Evolutionary conservation across 768 basidiomycete species (phyloP).

Genomic region (Suillus spraguei): DNA sequence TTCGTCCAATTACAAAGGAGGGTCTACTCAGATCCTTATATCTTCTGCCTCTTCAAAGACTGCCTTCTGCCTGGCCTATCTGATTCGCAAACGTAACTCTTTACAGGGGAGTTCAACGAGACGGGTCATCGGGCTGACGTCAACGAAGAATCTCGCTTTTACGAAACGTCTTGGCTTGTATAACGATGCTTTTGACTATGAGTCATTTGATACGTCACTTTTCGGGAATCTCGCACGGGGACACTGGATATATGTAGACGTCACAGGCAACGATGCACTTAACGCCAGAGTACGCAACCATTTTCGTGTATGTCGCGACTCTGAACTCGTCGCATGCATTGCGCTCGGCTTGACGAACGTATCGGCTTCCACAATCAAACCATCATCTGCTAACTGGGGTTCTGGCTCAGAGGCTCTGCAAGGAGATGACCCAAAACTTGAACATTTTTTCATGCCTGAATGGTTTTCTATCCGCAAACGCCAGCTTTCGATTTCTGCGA

Average conservation of each 20-base stretch:
- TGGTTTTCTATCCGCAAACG: conserved; percentile 61
- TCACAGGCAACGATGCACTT: conserved; percentile 57
- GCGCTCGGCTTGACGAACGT: conserved; percentile 60
- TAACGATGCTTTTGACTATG: conserved; percentile 58
- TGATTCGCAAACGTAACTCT: conserved; percentile 48
- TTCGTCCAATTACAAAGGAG: conserved; percentile 50
- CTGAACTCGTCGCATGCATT: conserved; percentile 42
- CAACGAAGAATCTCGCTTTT: conserved; percentile 54
- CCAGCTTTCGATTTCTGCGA: conserved; percentile 48
- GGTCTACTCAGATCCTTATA: conserved; percentile 51
- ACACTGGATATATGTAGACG: conserved; percentile 63
- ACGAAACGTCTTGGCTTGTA: conserved; percentile 58
- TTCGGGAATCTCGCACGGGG: conserved; percentile 33
- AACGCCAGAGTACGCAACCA: conserved; percentile 47
- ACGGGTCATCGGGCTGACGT: conserved; percentile 62
- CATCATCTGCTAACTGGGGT: conserved; percentile 38
- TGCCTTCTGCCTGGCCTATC: conserved; percentile 68
- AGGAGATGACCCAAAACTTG: conserved; percentile 28
- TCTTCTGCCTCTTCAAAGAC: conserved; percentile 77
- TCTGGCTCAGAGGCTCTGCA: not conserved
- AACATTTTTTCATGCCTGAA: conserved; percentile 70
- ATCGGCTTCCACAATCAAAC: conserved; percentile 43
- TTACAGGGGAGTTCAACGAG: conserved; percentile 20
- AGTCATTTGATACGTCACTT: conserved; percentile 37
- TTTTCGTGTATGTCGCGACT: conserved; percentile 28